These are phyloP conservation scores for Fomitopsis palustris DNA, from an alignment of 1,284 basidiomycete species.

Conservation along the genomic window DNA sequence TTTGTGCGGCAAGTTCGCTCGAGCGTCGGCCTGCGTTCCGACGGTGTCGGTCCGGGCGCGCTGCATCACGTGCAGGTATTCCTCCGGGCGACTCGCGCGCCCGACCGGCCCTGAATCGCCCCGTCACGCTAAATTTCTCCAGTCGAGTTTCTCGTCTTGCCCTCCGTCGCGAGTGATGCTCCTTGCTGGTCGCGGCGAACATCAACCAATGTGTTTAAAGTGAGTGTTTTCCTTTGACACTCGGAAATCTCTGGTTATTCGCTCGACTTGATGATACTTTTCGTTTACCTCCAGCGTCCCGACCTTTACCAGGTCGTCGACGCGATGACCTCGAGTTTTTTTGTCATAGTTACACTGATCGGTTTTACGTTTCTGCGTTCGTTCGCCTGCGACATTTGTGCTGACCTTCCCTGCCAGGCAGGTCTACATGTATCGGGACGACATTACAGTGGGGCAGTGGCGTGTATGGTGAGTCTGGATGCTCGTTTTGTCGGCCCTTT, in stretches of 20 bases:
- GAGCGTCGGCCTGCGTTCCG: background rate
- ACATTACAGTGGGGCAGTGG: background rate
- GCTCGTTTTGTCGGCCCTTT: slow-evolving; percentile 1
- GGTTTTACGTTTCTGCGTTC: slow-evolving; percentile 31
- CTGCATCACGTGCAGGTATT: background rate
- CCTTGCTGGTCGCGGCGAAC: no score
- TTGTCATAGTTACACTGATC: slow-evolving; percentile 91
- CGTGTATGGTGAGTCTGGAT: slow-evolving; percentile 8
- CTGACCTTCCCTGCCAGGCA: background rate
- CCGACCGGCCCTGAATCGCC: slow-evolving; percentile 6
- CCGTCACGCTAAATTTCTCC: background rate
- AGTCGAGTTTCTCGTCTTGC: background rate
- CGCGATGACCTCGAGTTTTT: slow-evolving; percentile 45
- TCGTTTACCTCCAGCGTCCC: slow-evolving; percentile 45
- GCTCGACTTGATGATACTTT: slow-evolving; percentile 57
- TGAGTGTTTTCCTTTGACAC: background rate
- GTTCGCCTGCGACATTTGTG: background rate
- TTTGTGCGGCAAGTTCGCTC: background rate
- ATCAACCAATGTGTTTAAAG: background rate
- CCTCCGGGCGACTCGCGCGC: no score
- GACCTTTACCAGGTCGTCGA: slow-evolving; percentile 46
- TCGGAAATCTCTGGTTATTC: slow-evolving; percentile 27
- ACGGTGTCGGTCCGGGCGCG: background rate
- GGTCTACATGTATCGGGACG: background rate
- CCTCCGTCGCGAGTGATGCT: no score